phyloP scores from a whole-genome alignment of 129 eudicot genomes.

The Artemisia annua region DNA sequence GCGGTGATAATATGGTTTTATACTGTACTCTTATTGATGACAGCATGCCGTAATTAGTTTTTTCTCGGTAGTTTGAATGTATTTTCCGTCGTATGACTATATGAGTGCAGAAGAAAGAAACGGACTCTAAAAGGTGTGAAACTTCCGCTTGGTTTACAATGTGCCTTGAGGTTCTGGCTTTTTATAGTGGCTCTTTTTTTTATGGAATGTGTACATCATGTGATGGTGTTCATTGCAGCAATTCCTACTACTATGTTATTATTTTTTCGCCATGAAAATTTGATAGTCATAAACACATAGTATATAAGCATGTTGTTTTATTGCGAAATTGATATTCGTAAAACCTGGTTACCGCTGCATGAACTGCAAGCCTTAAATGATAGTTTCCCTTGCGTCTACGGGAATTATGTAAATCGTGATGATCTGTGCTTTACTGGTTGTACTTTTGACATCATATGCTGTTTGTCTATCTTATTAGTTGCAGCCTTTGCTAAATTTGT shows the following conservation, averaged over 20 bases:
- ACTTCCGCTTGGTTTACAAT: background rate
- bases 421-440: background rate
- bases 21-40: no score
- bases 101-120: no score
- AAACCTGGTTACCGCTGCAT: background rate
- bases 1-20: no score
- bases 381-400: background rate
- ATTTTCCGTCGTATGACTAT: no score
- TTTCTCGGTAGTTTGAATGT: background rate
- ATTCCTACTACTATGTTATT: background rate
- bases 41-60: no score
- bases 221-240: no score
- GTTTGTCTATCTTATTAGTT: background rate
- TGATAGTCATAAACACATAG: background rate
- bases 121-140: background rate
- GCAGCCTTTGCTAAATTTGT: slow-evolving; percentile 22
- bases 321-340: background rate
- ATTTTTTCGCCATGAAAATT: background rate
- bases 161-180: no score
- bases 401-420: background rate
- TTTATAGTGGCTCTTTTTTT: no score
- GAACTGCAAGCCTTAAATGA: background rate
- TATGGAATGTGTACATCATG: background rate
- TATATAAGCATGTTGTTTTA: background rate
- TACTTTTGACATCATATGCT: no score